Percentiles rank a stretch among this genome's conserved stretches.
phyloP scores from a whole-genome alignment of 169 alveolate species.

The Plasmodium vivax region DNA sequence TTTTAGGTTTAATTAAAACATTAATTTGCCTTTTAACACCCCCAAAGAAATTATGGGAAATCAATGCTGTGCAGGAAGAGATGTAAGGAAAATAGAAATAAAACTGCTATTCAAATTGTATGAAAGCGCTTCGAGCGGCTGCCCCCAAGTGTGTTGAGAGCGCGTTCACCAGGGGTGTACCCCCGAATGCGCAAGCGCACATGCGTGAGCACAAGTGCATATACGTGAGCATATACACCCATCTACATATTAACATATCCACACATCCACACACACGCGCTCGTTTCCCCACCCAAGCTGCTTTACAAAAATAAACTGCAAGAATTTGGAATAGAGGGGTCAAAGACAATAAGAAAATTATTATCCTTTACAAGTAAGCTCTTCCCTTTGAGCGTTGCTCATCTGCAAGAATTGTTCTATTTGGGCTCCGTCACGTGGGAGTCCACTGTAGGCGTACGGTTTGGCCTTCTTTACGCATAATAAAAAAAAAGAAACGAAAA shows the following conservation, averaged over 20 bases:
- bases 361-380: conserved; percentile 66
- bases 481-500: neutral
- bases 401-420: neutral
- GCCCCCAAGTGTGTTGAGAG: neutral
- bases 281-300: neutral
- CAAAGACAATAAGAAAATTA: conserved; percentile 70
- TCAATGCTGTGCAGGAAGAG: conserved; percentile 85
- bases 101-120: neutral
- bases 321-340: conserved; percentile 67
- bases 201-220: neutral
- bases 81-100: conserved; percentile 59
- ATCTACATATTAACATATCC: neutral
- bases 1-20: conserved; percentile 59
- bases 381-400: neutral
- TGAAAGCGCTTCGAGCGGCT: neutral
- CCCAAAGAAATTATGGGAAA: conserved; percentile 80
- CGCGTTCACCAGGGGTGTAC: neutral
- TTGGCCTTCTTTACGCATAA: conserved; percentile 1
- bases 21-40: conserved; percentile 12
- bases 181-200: neutral
- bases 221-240: neutral
- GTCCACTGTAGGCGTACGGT: neutral
- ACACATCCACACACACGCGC: neutral
- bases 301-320: conserved; percentile 68
- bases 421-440: neutral